phyloP scores from a whole-genome alignment of 2,329 filamentous ascomycete species.

The Calonectria pseudoturangicola region DNA sequence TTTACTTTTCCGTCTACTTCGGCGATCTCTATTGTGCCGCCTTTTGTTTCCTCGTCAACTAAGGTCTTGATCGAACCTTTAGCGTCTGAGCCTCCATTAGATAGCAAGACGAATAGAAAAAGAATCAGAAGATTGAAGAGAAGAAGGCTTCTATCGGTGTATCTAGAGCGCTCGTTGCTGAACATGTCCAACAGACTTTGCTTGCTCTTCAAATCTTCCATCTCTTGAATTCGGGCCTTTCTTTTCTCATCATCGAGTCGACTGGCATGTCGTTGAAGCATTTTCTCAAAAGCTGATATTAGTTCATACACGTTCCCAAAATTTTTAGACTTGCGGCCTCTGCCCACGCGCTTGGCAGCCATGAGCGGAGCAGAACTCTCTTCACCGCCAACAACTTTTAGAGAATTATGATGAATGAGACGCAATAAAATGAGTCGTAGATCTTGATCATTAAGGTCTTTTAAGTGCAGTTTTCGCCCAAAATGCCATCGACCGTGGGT shows the following conservation, averaged over 20 bases:
- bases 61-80: neutral
- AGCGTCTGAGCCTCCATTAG: neutral
- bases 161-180: neutral
- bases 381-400: conserved; percentile 1
- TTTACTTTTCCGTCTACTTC: neutral
- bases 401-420: neutral
- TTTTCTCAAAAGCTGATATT: conserved; percentile 14
- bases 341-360: neutral
- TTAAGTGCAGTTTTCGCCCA: neutral
- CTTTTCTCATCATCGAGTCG: neutral
- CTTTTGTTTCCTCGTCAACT: neutral
- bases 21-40: too few species aligned
- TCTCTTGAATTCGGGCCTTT: neutral
- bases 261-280: conserved; percentile 6
- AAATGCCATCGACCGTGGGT: conserved; percentile 3
- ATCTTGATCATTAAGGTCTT: neutral
- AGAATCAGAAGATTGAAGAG: neutral
- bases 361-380: neutral
- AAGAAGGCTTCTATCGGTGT: neutral
- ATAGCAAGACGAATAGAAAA: conserved; percentile 3
- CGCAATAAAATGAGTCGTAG: neutral
- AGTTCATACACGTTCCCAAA: conserved; percentile 12
- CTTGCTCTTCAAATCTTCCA: neutral
- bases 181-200: neutral
- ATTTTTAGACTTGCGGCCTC: neutral